Percentiles rank a stretch among this genome's conserved stretches.
These are phyloP conservation scores for Proteromonas lacertae DNA, from an alignment of 352 stramenopile genomes.

Conservation along the genomic window DNA sequence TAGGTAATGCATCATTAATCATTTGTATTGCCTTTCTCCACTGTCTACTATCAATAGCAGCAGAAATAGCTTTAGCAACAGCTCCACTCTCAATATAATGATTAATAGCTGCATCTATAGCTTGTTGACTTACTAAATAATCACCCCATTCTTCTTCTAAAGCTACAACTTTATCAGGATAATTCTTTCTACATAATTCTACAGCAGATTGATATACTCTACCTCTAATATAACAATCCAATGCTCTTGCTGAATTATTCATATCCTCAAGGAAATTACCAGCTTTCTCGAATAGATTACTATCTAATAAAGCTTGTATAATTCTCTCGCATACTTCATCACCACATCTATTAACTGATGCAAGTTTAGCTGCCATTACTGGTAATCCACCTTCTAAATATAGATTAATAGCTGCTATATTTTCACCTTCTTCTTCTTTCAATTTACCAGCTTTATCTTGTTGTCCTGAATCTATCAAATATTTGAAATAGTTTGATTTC, in stretches of 20 bases:
- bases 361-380: conserved; percentile 38
- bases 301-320: conserved; percentile 35
- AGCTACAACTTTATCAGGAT: conserved; percentile 43
- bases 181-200: conserved; percentile 47
- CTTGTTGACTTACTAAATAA: conserved; percentile 51
- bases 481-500: conserved; percentile 54
- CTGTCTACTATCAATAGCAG: conserved; percentile 50
- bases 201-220: conserved; percentile 57
- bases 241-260: conserved; percentile 39
- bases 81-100: conserved; percentile 74
- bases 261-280: conserved; percentile 66
- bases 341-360: conserved; percentile 39
- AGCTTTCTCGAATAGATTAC: conserved; percentile 56
- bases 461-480: conserved; percentile 50
- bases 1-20: conserved; percentile 46
- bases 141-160: conserved; percentile 64
- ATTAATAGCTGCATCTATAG: conserved; percentile 76
- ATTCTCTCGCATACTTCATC: conserved; percentile 48
- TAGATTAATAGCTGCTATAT: conserved; percentile 40
- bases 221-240: conserved; percentile 57
- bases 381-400: conserved; percentile 60
- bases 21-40: conserved; percentile 59
- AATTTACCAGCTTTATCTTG: conserved; percentile 49
- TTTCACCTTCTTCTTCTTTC: conserved; percentile 57
- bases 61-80: conserved; percentile 50